Conservation (phyloP, 345 rosid genomes). For the Punica granatum region DNA sequence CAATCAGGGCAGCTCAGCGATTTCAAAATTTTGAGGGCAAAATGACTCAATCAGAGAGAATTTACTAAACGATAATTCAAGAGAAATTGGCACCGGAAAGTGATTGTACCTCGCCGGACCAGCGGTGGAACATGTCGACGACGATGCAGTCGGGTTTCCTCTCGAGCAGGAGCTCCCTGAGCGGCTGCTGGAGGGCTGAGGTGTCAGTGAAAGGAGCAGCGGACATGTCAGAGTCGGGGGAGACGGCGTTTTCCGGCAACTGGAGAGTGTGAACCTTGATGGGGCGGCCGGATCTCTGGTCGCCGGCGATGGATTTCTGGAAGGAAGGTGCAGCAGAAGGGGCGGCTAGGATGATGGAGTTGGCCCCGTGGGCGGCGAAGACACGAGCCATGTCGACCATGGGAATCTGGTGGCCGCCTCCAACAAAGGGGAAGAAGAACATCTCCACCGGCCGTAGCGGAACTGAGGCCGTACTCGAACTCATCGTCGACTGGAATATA, state of each 20-base stretch:
- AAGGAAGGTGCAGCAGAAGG: slow-evolving; percentile 25
- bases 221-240: slow-evolving; percentile 23
- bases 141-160: slow-evolving; percentile 29
- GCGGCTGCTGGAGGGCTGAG: slow-evolving; percentile 28
- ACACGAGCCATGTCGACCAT: slow-evolving; percentile 40
- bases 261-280: slow-evolving; percentile 22
- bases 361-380: slow-evolving; percentile 31
- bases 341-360: slow-evolving; percentile 8
- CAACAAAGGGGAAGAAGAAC: slow-evolving; percentile 41
- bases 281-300: slow-evolving; percentile 20
- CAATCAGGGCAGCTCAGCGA: not conserved
- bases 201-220: slow-evolving; percentile 28
- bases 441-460: slow-evolving; percentile 16
- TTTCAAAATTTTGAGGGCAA: too few species aligned
- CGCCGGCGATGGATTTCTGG: slow-evolving; percentile 18
- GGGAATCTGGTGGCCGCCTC: slow-evolving; percentile 45
- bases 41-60: too few species aligned
- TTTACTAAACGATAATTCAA: not conserved
- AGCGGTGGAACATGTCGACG: slow-evolving; percentile 30
- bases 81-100: not conserved
- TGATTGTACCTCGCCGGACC: slow-evolving; percentile 15
- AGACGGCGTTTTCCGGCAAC: slow-evolving; percentile 14
- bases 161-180: slow-evolving; percentile 14
- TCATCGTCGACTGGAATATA: not conserved
- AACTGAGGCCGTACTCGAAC: not conserved